A percentile compares a stretch with the other conserved stretches of the same genome.
These are phyloP conservation scores for Metschnikowia amazonensis DNA, from an alignment of 805 yeast species.

Conservation along the genomic window DNA sequence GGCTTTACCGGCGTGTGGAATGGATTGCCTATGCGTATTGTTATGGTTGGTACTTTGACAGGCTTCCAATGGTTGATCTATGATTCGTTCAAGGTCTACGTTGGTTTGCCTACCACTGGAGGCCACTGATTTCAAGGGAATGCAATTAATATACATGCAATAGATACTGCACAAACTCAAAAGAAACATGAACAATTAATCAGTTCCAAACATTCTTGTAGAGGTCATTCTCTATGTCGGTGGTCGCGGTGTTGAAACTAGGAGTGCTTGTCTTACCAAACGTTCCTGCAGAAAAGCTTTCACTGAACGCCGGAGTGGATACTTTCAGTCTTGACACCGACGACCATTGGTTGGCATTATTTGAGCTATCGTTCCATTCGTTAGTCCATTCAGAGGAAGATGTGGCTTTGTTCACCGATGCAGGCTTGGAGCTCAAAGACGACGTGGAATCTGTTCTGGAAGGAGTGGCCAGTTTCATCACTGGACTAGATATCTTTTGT, in stretches of 20 bases:
- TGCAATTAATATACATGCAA: not conserved
- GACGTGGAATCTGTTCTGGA: too few species aligned
- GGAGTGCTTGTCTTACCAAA: conserved; percentile 6
- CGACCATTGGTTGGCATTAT: conserved; percentile 13
- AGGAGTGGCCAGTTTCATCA: not conserved
- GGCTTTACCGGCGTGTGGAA: conserved; percentile 94
- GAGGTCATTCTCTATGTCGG: conserved; percentile 53
- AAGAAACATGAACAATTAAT: not conserved
- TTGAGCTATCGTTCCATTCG: conserved; percentile 34
- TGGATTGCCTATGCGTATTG: conserved; percentile 89
- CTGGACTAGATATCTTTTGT: conserved; percentile 4
- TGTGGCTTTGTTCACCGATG: not conserved
- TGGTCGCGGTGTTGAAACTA: not conserved
- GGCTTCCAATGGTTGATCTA: conserved; percentile 96
- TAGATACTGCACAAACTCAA: not conserved
- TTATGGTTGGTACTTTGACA: conserved; percentile 96
- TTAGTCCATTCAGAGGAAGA: conserved; percentile 23
- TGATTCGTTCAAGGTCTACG: conserved; percentile 91
- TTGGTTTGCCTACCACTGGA: conserved; percentile 95
- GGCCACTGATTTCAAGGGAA: conserved; percentile 25
- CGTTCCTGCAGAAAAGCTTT: conserved; percentile 9
- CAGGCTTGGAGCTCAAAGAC: not conserved
- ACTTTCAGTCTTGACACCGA: conserved; percentile 4
- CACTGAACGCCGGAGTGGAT: conserved; percentile 4
- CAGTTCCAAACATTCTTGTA: conserved; percentile 68